A percentile compares a stretch with the other conserved stretches of the same genome.
These are phyloP conservation scores for Spirogloea muscicola DNA, from an alignment of 139 green algal genomes.

Conservation along the genomic window DNA sequence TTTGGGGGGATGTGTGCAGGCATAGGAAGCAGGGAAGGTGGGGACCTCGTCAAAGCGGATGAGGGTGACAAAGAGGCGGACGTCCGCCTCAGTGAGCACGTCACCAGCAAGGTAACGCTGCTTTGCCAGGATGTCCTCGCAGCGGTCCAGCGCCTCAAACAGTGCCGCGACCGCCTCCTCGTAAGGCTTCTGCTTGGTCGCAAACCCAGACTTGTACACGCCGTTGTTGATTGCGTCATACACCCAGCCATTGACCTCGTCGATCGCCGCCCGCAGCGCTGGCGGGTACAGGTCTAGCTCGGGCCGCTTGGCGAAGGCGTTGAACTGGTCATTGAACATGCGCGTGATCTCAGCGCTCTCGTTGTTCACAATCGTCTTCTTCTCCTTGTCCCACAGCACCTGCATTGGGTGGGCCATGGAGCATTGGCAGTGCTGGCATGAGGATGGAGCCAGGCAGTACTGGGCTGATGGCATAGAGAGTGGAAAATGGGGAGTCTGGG, in stretches of 20 bases:
- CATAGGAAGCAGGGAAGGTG: too few species aligned
- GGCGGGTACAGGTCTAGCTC: slow-evolving; percentile 52
- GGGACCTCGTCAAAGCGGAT: slow-evolving; percentile 70
- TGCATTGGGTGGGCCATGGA: too few species aligned
- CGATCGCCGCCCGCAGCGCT: slow-evolving; percentile 30
- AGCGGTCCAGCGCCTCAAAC: slow-evolving; percentile 73
- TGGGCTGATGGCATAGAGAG: too few species aligned
- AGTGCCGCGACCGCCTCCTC: slow-evolving; percentile 67
- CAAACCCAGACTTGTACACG: slow-evolving; percentile 94
- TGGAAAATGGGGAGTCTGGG: too few species aligned
- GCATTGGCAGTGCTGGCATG: too few species aligned
- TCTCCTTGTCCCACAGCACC: slow-evolving; percentile 57
- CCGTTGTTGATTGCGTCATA: slow-evolving; percentile 93
- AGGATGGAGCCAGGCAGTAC: too few species aligned
- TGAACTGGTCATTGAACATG: slow-evolving; percentile 88
- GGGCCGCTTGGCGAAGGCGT: slow-evolving; percentile 68
- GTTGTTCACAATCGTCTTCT: slow-evolving; percentile 91
- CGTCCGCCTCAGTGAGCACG: slow-evolving; percentile 88
- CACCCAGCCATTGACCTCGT: slow-evolving; percentile 55
- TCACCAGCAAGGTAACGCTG: slow-evolving; percentile 79
- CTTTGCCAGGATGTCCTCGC: slow-evolving; percentile 74
- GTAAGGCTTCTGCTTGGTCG: slow-evolving; percentile 79
- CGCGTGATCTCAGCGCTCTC: slow-evolving; percentile 81
- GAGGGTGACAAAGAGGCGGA: slow-evolving; percentile 85
- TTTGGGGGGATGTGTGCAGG: too few species aligned